Percentiles rank a stretch among this genome's conserved stretches.
phyloP scores from a whole-genome alignment of 73 alveolate genomes.

The Stentor coeruleus region DNA sequence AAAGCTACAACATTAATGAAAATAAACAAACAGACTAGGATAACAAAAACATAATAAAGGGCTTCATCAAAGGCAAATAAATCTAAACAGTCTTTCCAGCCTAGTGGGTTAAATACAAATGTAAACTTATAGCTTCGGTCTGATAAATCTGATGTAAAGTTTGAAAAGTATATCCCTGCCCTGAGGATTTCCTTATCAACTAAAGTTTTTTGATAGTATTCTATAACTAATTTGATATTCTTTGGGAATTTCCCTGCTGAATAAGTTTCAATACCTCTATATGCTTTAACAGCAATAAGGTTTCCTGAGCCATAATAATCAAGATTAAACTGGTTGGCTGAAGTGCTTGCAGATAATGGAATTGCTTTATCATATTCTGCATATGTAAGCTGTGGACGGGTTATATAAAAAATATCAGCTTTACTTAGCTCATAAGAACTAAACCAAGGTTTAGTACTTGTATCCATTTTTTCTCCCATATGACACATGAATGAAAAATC shows the following conservation, averaged over 20 bases:
- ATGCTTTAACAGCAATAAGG: neutral
- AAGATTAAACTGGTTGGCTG: neutral
- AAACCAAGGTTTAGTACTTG: conserved; percentile 15
- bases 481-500: neutral
- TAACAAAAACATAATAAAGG: conserved; percentile 7
- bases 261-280: neutral
- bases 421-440: conserved; percentile 20
- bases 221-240: neutral
- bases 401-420: neutral
- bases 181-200: neutral
- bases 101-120: neutral
- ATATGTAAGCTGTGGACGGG: conserved; percentile 6
- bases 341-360: neutral
- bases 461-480: conserved; percentile 2
- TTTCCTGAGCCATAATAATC: conserved; percentile 25
- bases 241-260: neutral
- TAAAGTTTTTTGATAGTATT: neutral
- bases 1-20: neutral
- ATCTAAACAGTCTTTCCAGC: conserved; percentile 19
- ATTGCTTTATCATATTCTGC: neutral
- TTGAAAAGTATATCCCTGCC: conserved; percentile 7
- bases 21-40: neutral
- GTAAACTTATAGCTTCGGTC: neutral
- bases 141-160: neutral
- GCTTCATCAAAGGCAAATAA: conserved; percentile 13